A percentile compares a stretch with the other conserved stretches of the same genome.
phyloP scores from a whole-genome alignment of 1,284 basidiomycete genomes.

The Ceratobasidium sp. region DNA sequence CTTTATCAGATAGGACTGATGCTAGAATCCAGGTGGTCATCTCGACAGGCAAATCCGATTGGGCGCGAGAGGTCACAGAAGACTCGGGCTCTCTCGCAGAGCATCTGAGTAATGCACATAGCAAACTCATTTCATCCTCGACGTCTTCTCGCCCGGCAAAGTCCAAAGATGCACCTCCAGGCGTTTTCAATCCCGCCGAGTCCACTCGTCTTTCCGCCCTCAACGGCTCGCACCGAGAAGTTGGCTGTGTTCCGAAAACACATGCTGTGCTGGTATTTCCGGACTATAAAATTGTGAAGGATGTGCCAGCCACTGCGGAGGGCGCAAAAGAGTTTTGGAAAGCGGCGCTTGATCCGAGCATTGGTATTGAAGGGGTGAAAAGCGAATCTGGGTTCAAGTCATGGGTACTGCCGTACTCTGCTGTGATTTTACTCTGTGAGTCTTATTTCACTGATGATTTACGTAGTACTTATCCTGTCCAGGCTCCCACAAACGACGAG shows the following conservation, averaged over 20 bases:
- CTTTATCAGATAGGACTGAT: conserved; percentile 36
- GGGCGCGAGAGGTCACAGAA: conserved; percentile 77
- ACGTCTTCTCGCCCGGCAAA: conserved; percentile 36
- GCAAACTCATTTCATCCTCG: conserved; percentile 43
- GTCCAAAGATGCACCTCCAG: conserved; percentile 36
- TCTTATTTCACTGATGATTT: conserved; percentile 37
- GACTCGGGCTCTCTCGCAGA: conserved; percentile 71
- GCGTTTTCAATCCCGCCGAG: conserved; percentile 58
- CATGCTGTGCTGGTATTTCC: conserved; percentile 82
- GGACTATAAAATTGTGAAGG: conserved; percentile 82
- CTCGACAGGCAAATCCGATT: conserved; percentile 87
- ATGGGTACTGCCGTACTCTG: conserved; percentile 67
- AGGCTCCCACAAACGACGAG: conserved; percentile 92
- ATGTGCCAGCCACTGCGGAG: conserved; percentile 64
- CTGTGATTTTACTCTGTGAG: conserved; percentile 82
- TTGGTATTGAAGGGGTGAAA: conserved; percentile 56
- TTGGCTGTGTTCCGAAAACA: conserved; percentile 51
- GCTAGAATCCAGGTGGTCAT: conserved; percentile 69
- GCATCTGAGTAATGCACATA: conserved; percentile 55
- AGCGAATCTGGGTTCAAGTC: conserved; percentile 60
- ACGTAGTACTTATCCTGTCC: conserved; percentile 37
- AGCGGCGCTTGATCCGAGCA: conserved; percentile 62
- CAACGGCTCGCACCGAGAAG: conserved; percentile 75
- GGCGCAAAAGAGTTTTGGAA: conserved; percentile 77
- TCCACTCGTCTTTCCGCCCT: conserved; percentile 71